Evolutionary conservation across 441 rosid species (phyloP).

Genomic region (Populus hybrid): DNA sequence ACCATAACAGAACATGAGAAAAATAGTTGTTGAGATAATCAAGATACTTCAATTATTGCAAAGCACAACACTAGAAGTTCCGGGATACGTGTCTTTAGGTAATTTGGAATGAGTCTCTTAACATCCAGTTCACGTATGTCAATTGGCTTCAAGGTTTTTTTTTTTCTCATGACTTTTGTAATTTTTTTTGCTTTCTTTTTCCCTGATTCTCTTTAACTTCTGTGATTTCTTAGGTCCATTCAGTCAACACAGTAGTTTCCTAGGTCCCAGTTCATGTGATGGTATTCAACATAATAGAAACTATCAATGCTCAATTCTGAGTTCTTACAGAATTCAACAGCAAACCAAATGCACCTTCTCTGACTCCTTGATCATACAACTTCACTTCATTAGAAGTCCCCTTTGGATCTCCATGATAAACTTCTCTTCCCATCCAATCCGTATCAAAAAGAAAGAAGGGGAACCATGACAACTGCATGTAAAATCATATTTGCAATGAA

Average conservation of each 20-base stretch:
- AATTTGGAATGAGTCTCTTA: constrained; percentile 1
- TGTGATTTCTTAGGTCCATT: neutral
- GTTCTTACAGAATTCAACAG: constrained; percentile 98
- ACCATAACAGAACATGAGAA: constrained; percentile 11
- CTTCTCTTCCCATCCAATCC: constrained; percentile 99
- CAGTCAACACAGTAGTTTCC: neutral
- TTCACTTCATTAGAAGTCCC: constrained; percentile 50
- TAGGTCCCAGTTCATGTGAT: neutral
- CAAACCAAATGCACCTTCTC: constrained; percentile 99
- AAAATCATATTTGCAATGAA: constrained; percentile 16
- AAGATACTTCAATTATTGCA: neutral
- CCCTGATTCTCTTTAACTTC: neutral
- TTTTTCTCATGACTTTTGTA: neutral
- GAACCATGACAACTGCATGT: constrained; percentile 88
- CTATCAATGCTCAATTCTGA: constrained; percentile 33
- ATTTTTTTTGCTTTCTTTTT: neutral
- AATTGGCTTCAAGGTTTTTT: no score
- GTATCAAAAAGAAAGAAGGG: constrained; percentile 96
- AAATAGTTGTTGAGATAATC: constrained; percentile 5
- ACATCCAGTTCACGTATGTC: no score
- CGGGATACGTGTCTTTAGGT: neutral
- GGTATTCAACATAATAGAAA: constrained; percentile 8
- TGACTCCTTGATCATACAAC: constrained; percentile 80
- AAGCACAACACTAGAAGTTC: constrained; percentile 1
- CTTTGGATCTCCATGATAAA: constrained; percentile 91